Evolutionary conservation across 495 filamentous ascomycete species (phyloP), one percentile per base, ranked within the genome.

Genomic region (Parathielavia appendiculata): DNA sequence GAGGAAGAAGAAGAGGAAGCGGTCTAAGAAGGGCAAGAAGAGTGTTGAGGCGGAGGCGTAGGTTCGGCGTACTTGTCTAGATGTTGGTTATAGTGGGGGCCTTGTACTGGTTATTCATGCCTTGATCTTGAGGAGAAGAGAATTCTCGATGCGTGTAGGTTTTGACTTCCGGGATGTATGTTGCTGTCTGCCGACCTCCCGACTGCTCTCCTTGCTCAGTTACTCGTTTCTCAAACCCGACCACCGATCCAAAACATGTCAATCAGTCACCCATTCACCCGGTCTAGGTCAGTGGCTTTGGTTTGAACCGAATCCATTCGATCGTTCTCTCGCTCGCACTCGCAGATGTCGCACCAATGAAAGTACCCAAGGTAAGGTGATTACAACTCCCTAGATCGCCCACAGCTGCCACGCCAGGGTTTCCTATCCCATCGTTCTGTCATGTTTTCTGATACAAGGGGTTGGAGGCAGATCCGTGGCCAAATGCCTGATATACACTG

Each of bases 1-100:
- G 63, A 71, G 73, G 70, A 78, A 77, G 69, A 78, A 76, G 62
- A 79, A 78, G 74, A 66, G 77, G 56, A 79, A 78, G 73, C 69
- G 76, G 56, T 73, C 71, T 5, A 73, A 74, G 62, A 64, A 75
- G 64, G 51, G 50, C 19, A 63, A 63, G 56, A 66, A 62, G 63
- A 57, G 40, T 8, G 62, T 26, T 2, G 71, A 68, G 32, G 65
- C 8, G 22, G 56, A 38, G 41, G 56, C 26, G 20, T 36, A 46
- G 32, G 26, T 30, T 30, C 26, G 26, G 26, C 26, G 26, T 57
- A 23, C 6, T 26, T 23, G n/a, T 39, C 6, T 5, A 22, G 5
- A 23, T 19, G 20, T 49, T 4, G 13, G 14, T 57, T 58, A 26
- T 61, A 61, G 39, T 49, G 23, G 65, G 62, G 26, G 58, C 46